These are phyloP conservation scores for Pseudoperonospora humuli DNA, from an alignment of 352 stramenopile species.

Conservation along the genomic window DNA sequence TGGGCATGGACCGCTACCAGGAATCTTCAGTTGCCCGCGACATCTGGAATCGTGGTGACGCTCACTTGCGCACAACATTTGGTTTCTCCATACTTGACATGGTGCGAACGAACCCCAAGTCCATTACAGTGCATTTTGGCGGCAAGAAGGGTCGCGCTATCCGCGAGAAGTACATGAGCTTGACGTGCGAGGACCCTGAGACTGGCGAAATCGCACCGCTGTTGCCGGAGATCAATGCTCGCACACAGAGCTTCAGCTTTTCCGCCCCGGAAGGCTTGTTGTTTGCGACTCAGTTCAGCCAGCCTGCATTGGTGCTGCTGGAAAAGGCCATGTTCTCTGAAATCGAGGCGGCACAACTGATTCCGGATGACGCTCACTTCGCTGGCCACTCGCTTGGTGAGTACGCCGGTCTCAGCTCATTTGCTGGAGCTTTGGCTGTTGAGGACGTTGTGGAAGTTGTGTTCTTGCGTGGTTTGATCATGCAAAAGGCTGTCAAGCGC, in stretches of 20 bases:
- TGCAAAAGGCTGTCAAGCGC: conserved; percentile 52
- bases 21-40: conserved; percentile 56
- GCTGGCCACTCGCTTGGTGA: conserved; percentile 86
- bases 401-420: conserved; percentile 77
- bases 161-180: conserved; percentile 80
- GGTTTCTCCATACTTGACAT: conserved; percentile 87
- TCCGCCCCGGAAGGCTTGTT: conserved; percentile 63
- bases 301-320: conserved; percentile 72
- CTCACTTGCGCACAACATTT: conserved; percentile 62
- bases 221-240: conserved; percentile 71
- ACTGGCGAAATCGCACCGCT: conserved; percentile 49
- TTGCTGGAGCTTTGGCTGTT: conserved; percentile 57
- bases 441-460: conserved; percentile 78
- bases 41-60: conserved; percentile 76
- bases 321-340: conserved; percentile 84
- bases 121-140: conserved; percentile 83
- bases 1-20: conserved; percentile 87
- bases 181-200: conserved; percentile 55
- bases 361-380: conserved; percentile 68
- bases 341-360: conserved; percentile 58
- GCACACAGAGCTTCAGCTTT: conserved; percentile 82
- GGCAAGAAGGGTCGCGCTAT: conserved; percentile 70
- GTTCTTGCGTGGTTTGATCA: conserved; percentile 71
- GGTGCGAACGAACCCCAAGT: conserved; percentile 77
- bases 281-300: conserved; percentile 83